Conservation (phyloP, 345 rosid species). For the Noccaea caerulescens region DNA sequence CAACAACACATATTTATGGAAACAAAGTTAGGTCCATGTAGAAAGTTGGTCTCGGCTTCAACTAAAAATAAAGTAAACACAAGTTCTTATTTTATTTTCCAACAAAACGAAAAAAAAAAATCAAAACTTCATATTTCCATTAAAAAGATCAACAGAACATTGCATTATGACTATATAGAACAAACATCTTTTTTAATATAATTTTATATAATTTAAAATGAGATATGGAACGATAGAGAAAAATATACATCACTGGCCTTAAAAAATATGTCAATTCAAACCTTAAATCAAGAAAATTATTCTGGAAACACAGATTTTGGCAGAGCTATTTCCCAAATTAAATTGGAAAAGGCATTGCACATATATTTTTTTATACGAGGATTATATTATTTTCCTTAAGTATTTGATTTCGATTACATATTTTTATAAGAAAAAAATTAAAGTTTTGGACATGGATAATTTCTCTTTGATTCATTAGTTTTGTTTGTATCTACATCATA, state of each 20-base stretch:
- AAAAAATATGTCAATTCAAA: background rate
- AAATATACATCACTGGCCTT: background rate
- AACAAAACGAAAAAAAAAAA: constrained; percentile 9
- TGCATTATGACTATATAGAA: constrained; percentile 7
- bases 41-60: constrained; percentile 27
- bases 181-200: background rate
- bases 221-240: background rate
- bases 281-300: background rate
- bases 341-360: background rate
- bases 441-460: background rate
- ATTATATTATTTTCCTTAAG: background rate
- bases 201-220: background rate
- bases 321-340: background rate
- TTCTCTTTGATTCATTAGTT: constrained; percentile 7
- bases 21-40: constrained; percentile 40
- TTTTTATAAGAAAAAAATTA: background rate
- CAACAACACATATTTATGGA: constrained; percentile 19
- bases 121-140: background rate
- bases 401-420: background rate
- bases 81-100: background rate
- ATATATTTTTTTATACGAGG: background rate
- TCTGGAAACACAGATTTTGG: background rate
- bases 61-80: constrained; percentile 8
- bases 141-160: constrained; percentile 3
- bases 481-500: constrained; percentile 19